A percentile compares a stretch with the other conserved stretches of the same genome.
These are phyloP conservation scores for Pascua guehoae DNA, from an alignment of 1,284 basidiomycete species.

Conservation along the genomic window DNA sequence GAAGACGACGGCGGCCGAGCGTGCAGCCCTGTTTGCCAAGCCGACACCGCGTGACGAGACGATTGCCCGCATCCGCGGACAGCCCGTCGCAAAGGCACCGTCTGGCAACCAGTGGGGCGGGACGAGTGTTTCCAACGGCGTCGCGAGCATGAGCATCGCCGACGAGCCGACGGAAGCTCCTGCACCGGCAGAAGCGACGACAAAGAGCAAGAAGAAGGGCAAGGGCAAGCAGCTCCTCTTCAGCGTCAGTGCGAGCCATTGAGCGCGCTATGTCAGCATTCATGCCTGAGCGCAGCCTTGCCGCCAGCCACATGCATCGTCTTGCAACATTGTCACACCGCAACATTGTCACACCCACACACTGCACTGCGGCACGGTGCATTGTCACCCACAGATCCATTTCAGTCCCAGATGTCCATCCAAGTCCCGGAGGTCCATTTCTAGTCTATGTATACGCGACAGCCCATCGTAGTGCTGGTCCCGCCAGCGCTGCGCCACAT, in stretches of 20 bases:
- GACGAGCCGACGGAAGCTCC: constrained; percentile 3
- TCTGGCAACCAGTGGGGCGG: background rate
- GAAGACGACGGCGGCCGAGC: constrained; percentile 42
- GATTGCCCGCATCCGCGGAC: constrained; percentile 66
- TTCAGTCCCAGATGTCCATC: too few species aligned
- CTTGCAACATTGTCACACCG: too few species aligned
- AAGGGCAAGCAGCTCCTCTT: constrained; percentile 82
- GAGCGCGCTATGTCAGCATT: background rate
- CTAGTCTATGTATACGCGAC: too few species aligned
- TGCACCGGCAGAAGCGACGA: background rate
- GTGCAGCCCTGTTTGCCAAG: constrained; percentile 50
- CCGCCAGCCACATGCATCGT: too few species aligned
- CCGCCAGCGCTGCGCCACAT: too few species aligned
- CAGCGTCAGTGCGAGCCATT: constrained; percentile 51
- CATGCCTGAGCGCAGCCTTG: background rate
- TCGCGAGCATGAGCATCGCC: constrained; percentile 18
- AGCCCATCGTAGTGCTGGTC: too few species aligned
- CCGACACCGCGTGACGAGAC: constrained; percentile 62
- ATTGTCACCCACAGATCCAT: too few species aligned
- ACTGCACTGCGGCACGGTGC: too few species aligned
- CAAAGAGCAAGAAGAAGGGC: constrained; percentile 55
- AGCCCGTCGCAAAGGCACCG: constrained; percentile 11
- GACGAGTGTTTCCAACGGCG: constrained; percentile 17
- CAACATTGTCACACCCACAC: too few species aligned
- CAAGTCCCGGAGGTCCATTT: too few species aligned